Evolutionary conservation across 177 flowering plant species (phyloP).

Genomic region (Telopea speciosissima): DNA sequence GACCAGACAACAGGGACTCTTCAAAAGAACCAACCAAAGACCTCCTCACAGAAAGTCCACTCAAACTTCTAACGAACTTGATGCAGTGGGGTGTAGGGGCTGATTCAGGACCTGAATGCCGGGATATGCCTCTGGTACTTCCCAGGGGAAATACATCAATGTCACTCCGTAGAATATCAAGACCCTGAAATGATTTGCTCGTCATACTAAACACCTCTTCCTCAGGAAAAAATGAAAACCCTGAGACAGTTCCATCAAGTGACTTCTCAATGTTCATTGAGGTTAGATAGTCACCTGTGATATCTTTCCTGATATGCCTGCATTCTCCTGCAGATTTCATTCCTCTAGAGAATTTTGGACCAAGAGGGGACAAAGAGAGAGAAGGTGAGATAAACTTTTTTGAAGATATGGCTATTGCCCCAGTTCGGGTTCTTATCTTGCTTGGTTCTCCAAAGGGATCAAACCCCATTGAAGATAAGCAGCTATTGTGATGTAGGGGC

Average conservation of each 20-base stretch:
- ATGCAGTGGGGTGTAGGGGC: constrained; percentile 22
- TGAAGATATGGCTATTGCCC: constrained; percentile 26
- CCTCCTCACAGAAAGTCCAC: constrained; percentile 60
- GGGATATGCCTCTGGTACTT: constrained; percentile 16
- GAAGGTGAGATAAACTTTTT: constrained; percentile 34
- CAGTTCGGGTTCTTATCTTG: constrained; percentile 19
- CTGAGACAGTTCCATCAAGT: constrained; percentile 27
- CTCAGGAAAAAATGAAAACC: constrained; percentile 21
- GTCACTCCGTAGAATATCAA: constrained; percentile 29
- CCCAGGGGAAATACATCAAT: constrained; percentile 34
- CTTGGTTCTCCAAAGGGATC: constrained; percentile 18
- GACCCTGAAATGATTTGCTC: constrained; percentile 37
- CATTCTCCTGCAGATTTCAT: constrained; percentile 26
- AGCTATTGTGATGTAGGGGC: constrained; percentile 12
- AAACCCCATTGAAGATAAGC: constrained; percentile 21
- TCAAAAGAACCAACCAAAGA: constrained; percentile 97
- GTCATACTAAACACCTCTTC: constrained; percentile 31
- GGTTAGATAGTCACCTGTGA: constrained; percentile 22
- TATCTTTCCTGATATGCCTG: constrained; percentile 17
- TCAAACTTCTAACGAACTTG: constrained; percentile 39
- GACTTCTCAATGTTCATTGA: constrained; percentile 26
- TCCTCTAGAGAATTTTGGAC: constrained; percentile 53
- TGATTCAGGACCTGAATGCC: constrained; percentile 24
- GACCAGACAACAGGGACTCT: constrained; percentile 88
- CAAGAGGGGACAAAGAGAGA: constrained; percentile 74